Percentiles rank a stretch among this genome's conserved stretches.
Conservation (phyloP, 1,284 basidiomycete species). For the Xanthoconium separans region DNA sequence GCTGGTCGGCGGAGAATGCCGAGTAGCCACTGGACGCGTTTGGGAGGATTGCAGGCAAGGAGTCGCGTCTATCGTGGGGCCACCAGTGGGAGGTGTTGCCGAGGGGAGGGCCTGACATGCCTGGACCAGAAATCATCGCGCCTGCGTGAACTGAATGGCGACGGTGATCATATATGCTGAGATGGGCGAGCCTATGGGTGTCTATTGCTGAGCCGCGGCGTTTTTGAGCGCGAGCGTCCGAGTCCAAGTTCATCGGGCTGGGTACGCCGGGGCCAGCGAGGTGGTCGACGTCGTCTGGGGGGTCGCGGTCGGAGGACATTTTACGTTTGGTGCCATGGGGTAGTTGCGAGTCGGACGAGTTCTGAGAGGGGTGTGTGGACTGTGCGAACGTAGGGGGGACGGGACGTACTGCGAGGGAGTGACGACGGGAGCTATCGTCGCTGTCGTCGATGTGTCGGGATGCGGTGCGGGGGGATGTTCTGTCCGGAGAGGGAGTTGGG, state of each 20-base stretch:
- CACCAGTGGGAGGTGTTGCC: conserved; percentile 44
- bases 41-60: conserved; percentile 65
- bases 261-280: conserved; percentile 67
- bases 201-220: conserved; percentile 78
- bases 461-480: background rate
- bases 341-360: conserved; percentile 38
- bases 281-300: conserved; percentile 61
- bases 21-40: conserved; percentile 58
- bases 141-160: conserved; percentile 72
- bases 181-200: conserved; percentile 65
- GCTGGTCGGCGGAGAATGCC: conserved; percentile 62
- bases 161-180: conserved; percentile 68
- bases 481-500: background rate
- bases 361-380: conserved; percentile 19
- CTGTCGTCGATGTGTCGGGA: background rate
- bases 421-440: background rate
- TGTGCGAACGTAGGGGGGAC: background rate
- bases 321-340: conserved; percentile 75
- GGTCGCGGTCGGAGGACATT: conserved; percentile 66
- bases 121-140: conserved; percentile 34
- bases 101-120: conserved; percentile 23
- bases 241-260: conserved; percentile 52
- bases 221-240: conserved; percentile 70
- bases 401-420: background rate
- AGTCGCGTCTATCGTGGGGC: conserved; percentile 68